phyloP scores from a whole-genome alignment of 192 early-diverging fungal genomes.

The Thamnidium elegans region DNA sequence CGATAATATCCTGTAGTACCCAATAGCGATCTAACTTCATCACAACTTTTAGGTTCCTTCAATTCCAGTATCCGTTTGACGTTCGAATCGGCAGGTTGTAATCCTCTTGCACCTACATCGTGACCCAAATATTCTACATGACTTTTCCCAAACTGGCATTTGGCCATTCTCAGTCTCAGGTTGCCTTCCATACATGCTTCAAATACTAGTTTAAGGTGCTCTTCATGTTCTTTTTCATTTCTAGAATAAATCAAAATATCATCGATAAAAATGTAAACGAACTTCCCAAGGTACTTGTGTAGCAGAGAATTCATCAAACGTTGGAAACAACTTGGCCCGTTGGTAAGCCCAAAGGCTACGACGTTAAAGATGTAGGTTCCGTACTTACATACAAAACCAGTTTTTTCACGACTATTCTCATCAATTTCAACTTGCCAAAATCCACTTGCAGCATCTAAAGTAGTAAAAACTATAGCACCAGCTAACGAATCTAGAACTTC shows the following conservation, averaged over 20 bases:
- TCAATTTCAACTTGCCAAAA: constrained; percentile 16
- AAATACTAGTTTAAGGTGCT: constrained; percentile 28
- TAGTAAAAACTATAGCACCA: constrained; percentile 25
- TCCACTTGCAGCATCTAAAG: not conserved
- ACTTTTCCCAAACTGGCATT: not conserved
- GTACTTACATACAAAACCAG: constrained; percentile 36
- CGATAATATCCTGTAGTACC: constrained; percentile 38
- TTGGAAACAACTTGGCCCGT: constrained; percentile 56
- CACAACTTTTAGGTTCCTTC: constrained; percentile 11
- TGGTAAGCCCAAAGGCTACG: constrained; percentile 61
- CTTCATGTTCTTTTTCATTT: constrained; percentile 24
- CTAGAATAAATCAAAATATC: constrained; percentile 39
- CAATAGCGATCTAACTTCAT: constrained; percentile 30
- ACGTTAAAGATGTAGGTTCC: constrained; percentile 51
- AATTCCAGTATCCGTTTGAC: constrained; percentile 7
- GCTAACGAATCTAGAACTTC: constrained; percentile 26
- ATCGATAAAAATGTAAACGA: constrained; percentile 33
- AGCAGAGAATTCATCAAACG: constrained; percentile 44
- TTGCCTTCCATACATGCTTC: not conserved
- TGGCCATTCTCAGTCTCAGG: not conserved
- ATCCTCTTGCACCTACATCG: not conserved
- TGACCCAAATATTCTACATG: constrained; percentile 9
- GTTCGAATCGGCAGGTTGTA: not conserved
- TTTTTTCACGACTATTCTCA: not conserved
- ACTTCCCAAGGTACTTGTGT: constrained; percentile 26